phyloP scores from a whole-genome alignment of 805 yeast species.

The Zygoascus bituminiphila region DNA sequence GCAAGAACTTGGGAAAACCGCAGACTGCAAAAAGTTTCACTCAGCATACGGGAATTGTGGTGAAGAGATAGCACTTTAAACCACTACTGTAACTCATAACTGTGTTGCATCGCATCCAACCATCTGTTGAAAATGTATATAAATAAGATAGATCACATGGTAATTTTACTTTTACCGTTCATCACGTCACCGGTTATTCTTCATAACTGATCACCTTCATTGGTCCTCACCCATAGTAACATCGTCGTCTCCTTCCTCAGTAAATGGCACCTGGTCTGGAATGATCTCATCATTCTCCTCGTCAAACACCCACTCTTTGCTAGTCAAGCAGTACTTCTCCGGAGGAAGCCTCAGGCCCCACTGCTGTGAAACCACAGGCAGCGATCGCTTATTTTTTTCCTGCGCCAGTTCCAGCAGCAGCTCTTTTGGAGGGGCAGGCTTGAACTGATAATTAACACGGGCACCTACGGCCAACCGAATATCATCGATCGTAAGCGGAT shows the following conservation, averaged over 20 bases:
- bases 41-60: not conserved
- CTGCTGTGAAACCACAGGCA: slow-evolving; percentile 85
- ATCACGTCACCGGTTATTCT: too few species aligned
- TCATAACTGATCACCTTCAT: too few species aligned
- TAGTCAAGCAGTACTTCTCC: slow-evolving; percentile 91
- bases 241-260: slow-evolving; percentile 28
- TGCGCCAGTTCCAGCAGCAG: slow-evolving; percentile 81
- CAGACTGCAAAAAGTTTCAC: slow-evolving; percentile 9
- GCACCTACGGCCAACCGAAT: slow-evolving; percentile 88
- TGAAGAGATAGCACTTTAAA: too few species aligned
- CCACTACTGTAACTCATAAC: too few species aligned
- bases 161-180: too few species aligned
- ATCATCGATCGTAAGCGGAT: slow-evolving; percentile 75
- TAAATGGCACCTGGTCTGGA: slow-evolving; percentile 25
- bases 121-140: too few species aligned
- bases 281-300: slow-evolving; percentile 34
- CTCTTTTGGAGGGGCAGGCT: slow-evolving; percentile 93
- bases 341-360: slow-evolving; percentile 96
- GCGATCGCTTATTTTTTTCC: slow-evolving; percentile 79
- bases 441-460: slow-evolving; percentile 90
- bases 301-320: slow-evolving; percentile 62
- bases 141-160: too few species aligned
- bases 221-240: not conserved
- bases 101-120: too few species aligned
- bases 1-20: slow-evolving; percentile 45